Percentiles rank a stretch among this genome's conserved stretches.
Conservation (phyloP, 2,329 filamentous ascomycete genomes). For the Aureobasidium musti region DNA sequence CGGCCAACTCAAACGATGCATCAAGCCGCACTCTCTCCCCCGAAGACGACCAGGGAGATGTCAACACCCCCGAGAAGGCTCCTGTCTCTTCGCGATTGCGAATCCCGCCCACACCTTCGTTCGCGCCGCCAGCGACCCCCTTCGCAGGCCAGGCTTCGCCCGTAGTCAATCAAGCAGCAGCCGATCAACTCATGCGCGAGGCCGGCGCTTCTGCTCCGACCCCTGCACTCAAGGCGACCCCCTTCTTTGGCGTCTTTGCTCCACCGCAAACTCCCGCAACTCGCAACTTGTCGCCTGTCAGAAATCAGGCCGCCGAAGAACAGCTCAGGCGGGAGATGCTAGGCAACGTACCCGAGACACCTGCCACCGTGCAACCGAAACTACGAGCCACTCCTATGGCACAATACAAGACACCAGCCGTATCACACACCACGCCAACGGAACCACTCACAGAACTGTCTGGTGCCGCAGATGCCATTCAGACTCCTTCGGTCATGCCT, state of each 20-base stretch:
- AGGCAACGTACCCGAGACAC: constrained; percentile 14
- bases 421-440: background rate
- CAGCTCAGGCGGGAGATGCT: constrained; percentile 24
- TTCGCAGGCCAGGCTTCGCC: constrained; percentile 16
- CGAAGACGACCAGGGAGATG: constrained; percentile 13
- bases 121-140: constrained; percentile 17
- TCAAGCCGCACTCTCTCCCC: constrained; percentile 26
- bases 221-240: background rate
- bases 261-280: constrained; percentile 3
- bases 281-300: constrained; percentile 17
- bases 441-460: constrained; percentile 1
- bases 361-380: background rate
- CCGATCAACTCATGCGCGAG: constrained; percentile 21
- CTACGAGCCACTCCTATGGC: constrained; percentile 6
- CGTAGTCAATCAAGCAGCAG: constrained; percentile 16
- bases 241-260: constrained; percentile 26
- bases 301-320: constrained; percentile 7
- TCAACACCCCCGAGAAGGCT: constrained; percentile 10
- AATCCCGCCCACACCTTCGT: background rate
- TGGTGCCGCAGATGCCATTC: background rate
- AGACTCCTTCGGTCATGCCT: constrained; percentile 12
- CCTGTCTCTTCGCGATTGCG: background rate
- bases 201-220: constrained; percentile 11
- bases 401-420: constrained; percentile 15
- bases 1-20: constrained; percentile 4